A percentile compares a stretch with the other conserved stretches of the same genome.
Conservation (phyloP, 2,329 filamentous ascomycete species). For the Chaetomium sp. region DNA sequence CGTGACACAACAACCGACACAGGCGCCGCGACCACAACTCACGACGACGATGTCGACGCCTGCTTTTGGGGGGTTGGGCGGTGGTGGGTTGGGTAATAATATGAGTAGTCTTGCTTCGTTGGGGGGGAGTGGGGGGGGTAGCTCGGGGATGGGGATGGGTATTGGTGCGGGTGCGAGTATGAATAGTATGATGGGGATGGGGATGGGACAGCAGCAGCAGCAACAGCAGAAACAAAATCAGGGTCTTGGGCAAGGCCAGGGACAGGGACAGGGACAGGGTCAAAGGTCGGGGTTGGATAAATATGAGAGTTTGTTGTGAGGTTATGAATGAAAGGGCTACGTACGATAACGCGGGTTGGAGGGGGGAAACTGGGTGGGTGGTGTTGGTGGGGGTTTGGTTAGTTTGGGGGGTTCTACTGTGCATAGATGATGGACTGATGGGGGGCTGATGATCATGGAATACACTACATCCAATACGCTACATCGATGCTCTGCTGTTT, state of each 20-base stretch:
- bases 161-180: background rate
- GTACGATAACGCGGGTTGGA: background rate
- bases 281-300: slow-evolving; percentile 55
- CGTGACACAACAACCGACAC: background rate
- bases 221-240: slow-evolving; percentile 20
- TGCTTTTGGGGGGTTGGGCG: slow-evolving; percentile 25
- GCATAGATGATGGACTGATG: no score
- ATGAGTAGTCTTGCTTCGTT: slow-evolving; percentile 17
- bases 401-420: no score
- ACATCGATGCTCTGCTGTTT: no score
- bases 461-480: no score
- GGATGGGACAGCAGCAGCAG: slow-evolving; percentile 18
- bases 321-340: background rate
- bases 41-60: background rate
- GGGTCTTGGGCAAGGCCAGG: slow-evolving; percentile 18
- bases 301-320: slow-evolving; percentile 58
- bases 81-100: slow-evolving; percentile 22
- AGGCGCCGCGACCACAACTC: slow-evolving; percentile 21
- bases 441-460: no score
- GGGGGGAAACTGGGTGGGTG: background rate
- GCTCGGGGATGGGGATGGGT: slow-evolving; percentile 13
- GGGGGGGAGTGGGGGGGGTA: background rate
- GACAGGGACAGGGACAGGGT: slow-evolving; percentile 26
- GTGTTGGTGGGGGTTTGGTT: background rate
- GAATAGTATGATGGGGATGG: background rate